These are phyloP conservation scores for Xylaria sp. DNA, from an alignment of 2,329 filamentous ascomycete species.

Conservation along the genomic window DNA sequence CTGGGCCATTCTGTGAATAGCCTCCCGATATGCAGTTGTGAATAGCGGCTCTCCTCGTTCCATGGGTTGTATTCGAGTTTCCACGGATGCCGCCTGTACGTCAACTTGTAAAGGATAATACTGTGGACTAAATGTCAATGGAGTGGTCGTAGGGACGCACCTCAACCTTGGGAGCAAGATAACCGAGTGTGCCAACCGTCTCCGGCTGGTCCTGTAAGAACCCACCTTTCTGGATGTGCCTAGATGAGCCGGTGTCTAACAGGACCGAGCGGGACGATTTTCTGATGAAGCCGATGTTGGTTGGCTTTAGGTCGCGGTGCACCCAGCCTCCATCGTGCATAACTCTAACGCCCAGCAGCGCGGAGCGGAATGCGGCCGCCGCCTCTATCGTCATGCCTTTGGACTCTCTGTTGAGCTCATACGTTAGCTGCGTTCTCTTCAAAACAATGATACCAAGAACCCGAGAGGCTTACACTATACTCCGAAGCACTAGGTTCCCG, in stretches of 20 bases:
- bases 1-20: neutral
- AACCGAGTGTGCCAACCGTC: neutral
- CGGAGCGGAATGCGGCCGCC: neutral
- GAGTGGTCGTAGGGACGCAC: neutral
- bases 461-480: neutral
- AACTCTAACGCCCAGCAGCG: neutral
- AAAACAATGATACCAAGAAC: neutral
- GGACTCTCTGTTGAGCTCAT: neutral
- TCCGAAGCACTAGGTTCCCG: neutral
- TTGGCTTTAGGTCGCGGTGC: slow-evolving; percentile 10
- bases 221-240: neutral
- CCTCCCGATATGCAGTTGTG: neutral
- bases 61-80: neutral
- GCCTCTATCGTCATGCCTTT: neutral
- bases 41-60: neutral
- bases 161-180: neutral
- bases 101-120: neutral
- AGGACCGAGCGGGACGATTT: neutral
- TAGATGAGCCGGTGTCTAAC: neutral
- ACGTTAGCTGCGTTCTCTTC: neutral
- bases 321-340: slow-evolving; percentile 7
- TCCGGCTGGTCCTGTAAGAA: neutral
- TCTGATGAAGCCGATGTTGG: slow-evolving; percentile 4
- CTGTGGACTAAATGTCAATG: neutral
- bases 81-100: neutral